These are phyloP conservation scores for Rhodosorus marinus DNA, from an alignment of 23 red algal genomes.

Conservation along the genomic window DNA sequence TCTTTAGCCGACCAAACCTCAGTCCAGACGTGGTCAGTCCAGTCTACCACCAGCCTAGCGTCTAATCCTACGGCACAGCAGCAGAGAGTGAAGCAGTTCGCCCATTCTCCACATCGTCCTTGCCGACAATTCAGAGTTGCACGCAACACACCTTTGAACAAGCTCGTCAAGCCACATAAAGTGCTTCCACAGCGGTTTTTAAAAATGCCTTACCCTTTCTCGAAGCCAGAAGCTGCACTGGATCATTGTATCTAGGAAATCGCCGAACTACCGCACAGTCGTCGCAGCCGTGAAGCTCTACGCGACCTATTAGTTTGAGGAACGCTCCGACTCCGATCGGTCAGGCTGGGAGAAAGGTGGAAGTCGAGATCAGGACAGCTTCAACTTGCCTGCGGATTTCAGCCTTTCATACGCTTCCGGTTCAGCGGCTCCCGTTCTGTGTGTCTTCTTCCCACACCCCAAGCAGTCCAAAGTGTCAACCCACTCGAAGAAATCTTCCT, in stretches of 20 bases:
- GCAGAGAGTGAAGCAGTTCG: slow-evolving; percentile 49
- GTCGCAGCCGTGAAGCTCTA: slow-evolving; percentile 39
- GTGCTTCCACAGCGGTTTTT: too few species aligned
- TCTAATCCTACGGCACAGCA: slow-evolving; percentile 22
- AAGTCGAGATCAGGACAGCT: too few species aligned
- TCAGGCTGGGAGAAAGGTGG: too few species aligned
- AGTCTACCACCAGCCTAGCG: slow-evolving; percentile 53
- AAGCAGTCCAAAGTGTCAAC: slow-evolving; percentile 31
- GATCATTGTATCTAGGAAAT: slow-evolving; percentile 61
- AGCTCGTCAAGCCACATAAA: too few species aligned
- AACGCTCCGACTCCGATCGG: slow-evolving; percentile 4
- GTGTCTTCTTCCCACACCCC: slow-evolving; percentile 19
- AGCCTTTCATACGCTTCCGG: too few species aligned
- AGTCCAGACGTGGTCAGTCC: slow-evolving; percentile 82
- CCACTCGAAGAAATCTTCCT: slow-evolving; percentile 41
- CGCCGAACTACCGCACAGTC: slow-evolving; percentile 25
- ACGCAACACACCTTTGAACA: too few species aligned
- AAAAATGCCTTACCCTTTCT: too few species aligned
- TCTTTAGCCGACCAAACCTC: slow-evolving; percentile 31
- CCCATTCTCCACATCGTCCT: slow-evolving; percentile 92
- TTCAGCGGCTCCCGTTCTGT: slow-evolving; percentile 1
- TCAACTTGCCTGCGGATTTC: too few species aligned
- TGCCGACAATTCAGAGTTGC: too few species aligned
- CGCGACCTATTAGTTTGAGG: slow-evolving; percentile 8
- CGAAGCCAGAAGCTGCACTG: slow-evolving; percentile 26